Percentiles rank a stretch among this genome's conserved stretches.
These are phyloP conservation scores for Psilocybe mexicana DNA, from an alignment of 1,284 basidiomycete species.

Conservation along the genomic window DNA sequence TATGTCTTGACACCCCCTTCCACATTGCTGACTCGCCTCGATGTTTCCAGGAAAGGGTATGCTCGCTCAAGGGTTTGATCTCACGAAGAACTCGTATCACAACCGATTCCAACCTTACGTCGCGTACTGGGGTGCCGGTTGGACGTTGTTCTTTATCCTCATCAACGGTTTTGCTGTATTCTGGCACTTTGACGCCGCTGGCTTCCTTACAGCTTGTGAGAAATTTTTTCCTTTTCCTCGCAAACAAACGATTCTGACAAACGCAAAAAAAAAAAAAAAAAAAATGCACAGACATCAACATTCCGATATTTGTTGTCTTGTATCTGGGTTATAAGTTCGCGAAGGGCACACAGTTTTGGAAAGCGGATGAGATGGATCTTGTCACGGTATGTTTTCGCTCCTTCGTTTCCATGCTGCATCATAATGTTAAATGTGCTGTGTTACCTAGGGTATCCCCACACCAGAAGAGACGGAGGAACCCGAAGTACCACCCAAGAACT, in stretches of 20 bases:
- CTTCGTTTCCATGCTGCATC: background rate
- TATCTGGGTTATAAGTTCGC: constrained; percentile 61
- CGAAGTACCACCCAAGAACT: constrained; percentile 39
- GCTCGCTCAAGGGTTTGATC: constrained; percentile 64
- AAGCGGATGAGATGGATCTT: constrained; percentile 64
- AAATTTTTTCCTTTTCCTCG: constrained; percentile 10
- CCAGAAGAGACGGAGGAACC: constrained; percentile 59
- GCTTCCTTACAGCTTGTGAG: constrained; percentile 63
- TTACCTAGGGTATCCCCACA: constrained; percentile 54
- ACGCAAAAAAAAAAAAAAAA: too few species aligned
- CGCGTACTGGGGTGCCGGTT: constrained; percentile 55
- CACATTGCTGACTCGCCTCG: background rate
- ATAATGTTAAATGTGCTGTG: background rate
- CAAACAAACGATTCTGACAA: background rate
- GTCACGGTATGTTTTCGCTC: constrained; percentile 43
- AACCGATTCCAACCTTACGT: constrained; percentile 57
- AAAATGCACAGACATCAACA: constrained; percentile 43
- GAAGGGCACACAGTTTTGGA: constrained; percentile 57
- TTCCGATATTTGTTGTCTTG: constrained; percentile 57
- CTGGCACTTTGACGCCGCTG: constrained; percentile 58
- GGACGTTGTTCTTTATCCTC: constrained; percentile 58
- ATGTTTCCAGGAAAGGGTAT: constrained; percentile 48
- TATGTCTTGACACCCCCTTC: constrained; percentile 5
- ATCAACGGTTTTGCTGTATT: constrained; percentile 70
- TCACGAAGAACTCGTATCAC: constrained; percentile 57